A percentile compares a stretch with the other conserved stretches of the same genome.
Conservation (phyloP, 192 early-diverging fungal species). For the Backusella tuberculispora region DNA sequence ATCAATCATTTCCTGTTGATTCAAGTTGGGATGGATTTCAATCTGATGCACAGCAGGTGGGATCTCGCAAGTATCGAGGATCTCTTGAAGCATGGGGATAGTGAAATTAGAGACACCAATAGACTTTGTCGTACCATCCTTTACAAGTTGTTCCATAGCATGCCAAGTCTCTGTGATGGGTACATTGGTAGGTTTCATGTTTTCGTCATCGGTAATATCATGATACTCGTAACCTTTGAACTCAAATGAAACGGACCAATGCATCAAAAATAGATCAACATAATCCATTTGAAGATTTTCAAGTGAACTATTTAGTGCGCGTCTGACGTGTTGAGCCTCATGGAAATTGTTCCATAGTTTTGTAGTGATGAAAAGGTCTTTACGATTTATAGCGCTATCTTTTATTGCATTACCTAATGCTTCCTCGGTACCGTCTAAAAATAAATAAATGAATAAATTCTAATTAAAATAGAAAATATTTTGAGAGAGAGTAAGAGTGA, state of each 20-base stretch:
- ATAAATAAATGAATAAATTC: too few species aligned
- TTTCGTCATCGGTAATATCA: slow-evolving; percentile 33
- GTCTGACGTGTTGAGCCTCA: slow-evolving; percentile 61
- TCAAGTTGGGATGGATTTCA: slow-evolving; percentile 57
- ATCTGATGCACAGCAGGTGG: slow-evolving; percentile 74
- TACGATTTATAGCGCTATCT: slow-evolving; percentile 52
- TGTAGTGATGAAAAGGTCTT: slow-evolving; percentile 69
- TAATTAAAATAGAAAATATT: background rate
- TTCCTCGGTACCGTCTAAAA: slow-evolving; percentile 62
- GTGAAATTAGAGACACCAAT: slow-evolving; percentile 85
- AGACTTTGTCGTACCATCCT: slow-evolving; percentile 57
- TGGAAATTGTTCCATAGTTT: slow-evolving; percentile 57
- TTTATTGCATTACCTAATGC: slow-evolving; percentile 68
- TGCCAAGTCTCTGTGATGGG: slow-evolving; percentile 66
- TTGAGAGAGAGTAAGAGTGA: background rate
- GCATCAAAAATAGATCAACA: slow-evolving; percentile 83
- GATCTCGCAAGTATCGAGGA: slow-evolving; percentile 64
- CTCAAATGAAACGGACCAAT: slow-evolving; percentile 77
- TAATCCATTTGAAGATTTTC: slow-evolving; percentile 73
- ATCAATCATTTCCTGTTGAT: slow-evolving; percentile 60
- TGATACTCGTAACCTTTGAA: slow-evolving; percentile 38
- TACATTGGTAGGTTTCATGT: slow-evolving; percentile 43
- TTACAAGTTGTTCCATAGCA: slow-evolving; percentile 74
- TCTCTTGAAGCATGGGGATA: slow-evolving; percentile 56
- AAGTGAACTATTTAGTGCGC: slow-evolving; percentile 66